Conservation (phyloP, 352 stramenopile genomes). For the Phytopythium vexans region DNA sequence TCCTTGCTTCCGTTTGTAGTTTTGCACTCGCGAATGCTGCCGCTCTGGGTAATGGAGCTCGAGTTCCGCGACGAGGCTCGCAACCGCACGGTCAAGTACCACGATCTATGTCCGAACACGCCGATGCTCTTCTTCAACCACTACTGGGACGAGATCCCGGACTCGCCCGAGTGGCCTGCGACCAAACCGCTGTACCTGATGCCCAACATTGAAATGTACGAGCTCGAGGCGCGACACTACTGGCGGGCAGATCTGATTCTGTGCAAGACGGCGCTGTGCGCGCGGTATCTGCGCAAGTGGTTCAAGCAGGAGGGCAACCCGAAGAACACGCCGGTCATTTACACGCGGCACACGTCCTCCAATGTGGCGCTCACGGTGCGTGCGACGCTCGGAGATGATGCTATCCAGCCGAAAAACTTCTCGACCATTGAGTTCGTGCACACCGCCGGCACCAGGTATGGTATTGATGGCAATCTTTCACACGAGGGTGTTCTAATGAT, state of each 20-base stretch:
- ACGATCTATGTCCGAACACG: conserved; percentile 52
- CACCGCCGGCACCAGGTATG: conserved; percentile 38
- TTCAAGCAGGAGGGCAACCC: conserved; percentile 52
- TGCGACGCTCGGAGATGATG: conserved; percentile 35
- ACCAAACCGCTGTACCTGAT: conserved; percentile 45
- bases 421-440: conserved; percentile 36
- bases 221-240: conserved; percentile 38
- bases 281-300: conserved; percentile 35
- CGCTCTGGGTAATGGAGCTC: conserved; percentile 37
- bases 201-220: conserved; percentile 58
- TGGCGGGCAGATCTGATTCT: conserved; percentile 42
- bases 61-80: conserved; percentile 25
- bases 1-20: neutral
- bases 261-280: conserved; percentile 53
- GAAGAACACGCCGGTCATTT: conserved; percentile 29
- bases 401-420: conserved; percentile 32
- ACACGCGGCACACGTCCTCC: conserved; percentile 38
- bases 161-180: conserved; percentile 23
- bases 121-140: conserved; percentile 60
- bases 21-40: conserved; percentile 38
- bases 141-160: conserved; percentile 38
- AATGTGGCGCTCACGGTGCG: conserved; percentile 37
- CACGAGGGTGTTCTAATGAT: too few relatives aligned
- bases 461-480: conserved; percentile 27
- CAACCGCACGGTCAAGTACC: conserved; percentile 30